Evolutionary conservation across 768 basidiomycete genomes (phyloP), one percentile per base, ranked within the genome.

Genomic region (Hydnomerulius pinastri): DNA sequence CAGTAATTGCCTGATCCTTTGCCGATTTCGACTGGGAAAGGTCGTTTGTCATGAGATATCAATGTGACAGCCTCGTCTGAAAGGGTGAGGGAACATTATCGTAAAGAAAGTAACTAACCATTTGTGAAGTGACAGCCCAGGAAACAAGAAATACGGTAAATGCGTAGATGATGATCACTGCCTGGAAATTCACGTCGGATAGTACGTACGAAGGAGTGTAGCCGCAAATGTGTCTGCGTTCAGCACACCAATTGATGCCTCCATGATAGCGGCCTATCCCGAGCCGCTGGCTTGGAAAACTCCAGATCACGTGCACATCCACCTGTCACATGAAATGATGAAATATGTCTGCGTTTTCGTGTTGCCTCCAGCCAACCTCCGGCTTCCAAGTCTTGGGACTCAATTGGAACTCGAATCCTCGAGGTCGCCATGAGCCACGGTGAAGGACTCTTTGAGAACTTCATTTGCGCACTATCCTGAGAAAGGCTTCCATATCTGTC

Each of bases 1-100:
- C 82, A 1, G 70, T 70, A 47, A 83, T 69, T 40, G 72, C 71
- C 45, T 73, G 73, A 53, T 85, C 83, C 52, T 63, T 71, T 13
- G 44, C 47, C 8, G 56, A 46, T 57, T 54, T 62, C 7, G 66
- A 68, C 68, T 70, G 12, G 28, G 20, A 33, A 13, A 24, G n/a
- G 44, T 30, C 40, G 41, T 44, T 28, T 7, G 33, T 17, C 2
- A n/a, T 24, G 23, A 30, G 36, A 30, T 17, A 29, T 43, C 42
- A 43, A 30, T 30, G 11, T 43, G 42, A 43, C 18, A 7, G 28
- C 17, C 13, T 30, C 28, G 28, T 6, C 28, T 43, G 12, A n/a
- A 21, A 21, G 23, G 21, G 8, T 12, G 4, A 18, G 17, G 4
- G 13, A 15, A 41, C 21, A n/a, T 25, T 20, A 18, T 18, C 1